These are phyloP conservation scores for Ophiostoma montium DNA, from an alignment of 2,329 filamentous ascomycete species.

Conservation along the genomic window DNA sequence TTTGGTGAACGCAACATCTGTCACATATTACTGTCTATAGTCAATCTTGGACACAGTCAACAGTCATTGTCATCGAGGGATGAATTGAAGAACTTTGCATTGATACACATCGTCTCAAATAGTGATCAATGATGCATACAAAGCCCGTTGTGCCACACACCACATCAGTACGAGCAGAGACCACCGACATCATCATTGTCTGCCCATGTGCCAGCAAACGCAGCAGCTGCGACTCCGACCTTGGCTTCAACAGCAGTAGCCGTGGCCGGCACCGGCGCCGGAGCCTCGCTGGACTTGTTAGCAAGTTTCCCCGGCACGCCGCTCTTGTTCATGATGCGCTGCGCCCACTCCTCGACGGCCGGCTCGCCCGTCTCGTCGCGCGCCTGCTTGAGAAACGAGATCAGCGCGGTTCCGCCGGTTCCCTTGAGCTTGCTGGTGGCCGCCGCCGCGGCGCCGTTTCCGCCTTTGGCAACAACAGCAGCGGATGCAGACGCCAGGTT, in stretches of 20 bases:
- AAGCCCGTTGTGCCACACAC: no score
- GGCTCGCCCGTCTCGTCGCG: constrained; percentile 91
- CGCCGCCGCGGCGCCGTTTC: constrained; percentile 19
- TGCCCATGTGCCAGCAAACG: constrained; percentile 76
- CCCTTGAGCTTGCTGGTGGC: constrained; percentile 42
- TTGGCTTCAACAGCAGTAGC: constrained; percentile 2
- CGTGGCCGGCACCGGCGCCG: constrained; percentile 22
- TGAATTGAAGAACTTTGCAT: no score
- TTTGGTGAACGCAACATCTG: no score
- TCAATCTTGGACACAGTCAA: no score
- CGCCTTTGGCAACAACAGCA: not conserved
- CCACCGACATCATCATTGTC: constrained; percentile 67
- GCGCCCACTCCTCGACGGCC: constrained; percentile 55
- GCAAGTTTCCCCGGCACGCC: constrained; percentile 36
- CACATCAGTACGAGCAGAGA: constrained; percentile 39
- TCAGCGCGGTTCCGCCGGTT: constrained; percentile 84
- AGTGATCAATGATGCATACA: no score
- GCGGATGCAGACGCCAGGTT: constrained; percentile 8
- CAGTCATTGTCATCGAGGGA: no score
- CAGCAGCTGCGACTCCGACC: constrained; percentile 36
- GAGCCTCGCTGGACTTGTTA: constrained; percentile 31
- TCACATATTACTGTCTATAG: no score
- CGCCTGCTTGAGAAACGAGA: constrained; percentile 92
- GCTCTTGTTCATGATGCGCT: constrained; percentile 40
- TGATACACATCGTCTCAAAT: no score